A percentile compares a stretch with the other conserved stretches of the same genome.
Evolutionary conservation across 208 protist species (phyloP).

Genomic region (Trypanosomatidae sp.): DNA sequence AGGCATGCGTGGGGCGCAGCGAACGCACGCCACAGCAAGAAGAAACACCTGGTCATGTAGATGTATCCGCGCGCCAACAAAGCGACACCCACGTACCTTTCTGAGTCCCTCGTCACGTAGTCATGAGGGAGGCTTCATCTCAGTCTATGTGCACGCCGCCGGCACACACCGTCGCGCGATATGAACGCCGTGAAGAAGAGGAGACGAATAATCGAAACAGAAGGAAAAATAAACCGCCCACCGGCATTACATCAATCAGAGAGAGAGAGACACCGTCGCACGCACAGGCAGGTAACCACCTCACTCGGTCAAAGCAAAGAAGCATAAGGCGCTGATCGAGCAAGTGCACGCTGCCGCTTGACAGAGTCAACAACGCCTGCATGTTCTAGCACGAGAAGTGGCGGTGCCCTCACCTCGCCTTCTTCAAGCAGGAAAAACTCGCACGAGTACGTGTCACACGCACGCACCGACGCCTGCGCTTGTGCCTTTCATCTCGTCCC

Average conservation of each 20-base stretch:
- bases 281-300: background rate
- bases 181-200: background rate
- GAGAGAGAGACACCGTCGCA: background rate
- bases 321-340: background rate
- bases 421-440: background rate
- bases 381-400: background rate
- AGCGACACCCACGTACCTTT: background rate
- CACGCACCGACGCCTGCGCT: background rate
- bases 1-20: background rate
- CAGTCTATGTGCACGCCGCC: background rate
- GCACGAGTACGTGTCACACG: background rate
- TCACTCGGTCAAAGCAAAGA: background rate
- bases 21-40: background rate
- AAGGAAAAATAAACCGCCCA: background rate
- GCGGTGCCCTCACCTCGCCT: background rate
- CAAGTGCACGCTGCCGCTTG: background rate
- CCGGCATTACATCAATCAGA: slow-evolving; percentile 5
- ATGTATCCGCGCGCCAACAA: background rate
- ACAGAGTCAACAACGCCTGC: background rate
- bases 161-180: background rate
- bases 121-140: background rate
- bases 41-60: too few species aligned
- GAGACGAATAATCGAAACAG: slow-evolving; percentile 4
- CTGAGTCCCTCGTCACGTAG: background rate
- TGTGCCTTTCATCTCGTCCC: too few species aligned